phyloP scores from a whole-genome alignment of 192 early-diverging fungal genomes.

The Coemansia sp. region DNA sequence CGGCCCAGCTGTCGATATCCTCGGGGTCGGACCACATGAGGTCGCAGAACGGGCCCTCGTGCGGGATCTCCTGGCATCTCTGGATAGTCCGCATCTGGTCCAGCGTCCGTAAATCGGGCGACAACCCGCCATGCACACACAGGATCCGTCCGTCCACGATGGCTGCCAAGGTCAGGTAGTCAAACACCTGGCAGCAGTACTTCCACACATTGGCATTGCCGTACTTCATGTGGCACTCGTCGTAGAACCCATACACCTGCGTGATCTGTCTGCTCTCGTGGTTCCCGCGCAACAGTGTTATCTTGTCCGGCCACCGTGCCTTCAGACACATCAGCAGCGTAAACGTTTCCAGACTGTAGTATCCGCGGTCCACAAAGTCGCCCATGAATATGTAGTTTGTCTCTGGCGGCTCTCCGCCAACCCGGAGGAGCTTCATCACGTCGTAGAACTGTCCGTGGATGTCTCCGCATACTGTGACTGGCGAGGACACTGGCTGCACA shows the following conservation, averaged over 20 bases:
- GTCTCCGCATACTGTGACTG: conserved; percentile 98
- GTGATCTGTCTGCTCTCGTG: conserved; percentile 98
- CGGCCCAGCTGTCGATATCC: conserved; percentile 89
- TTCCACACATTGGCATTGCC: conserved; percentile 87
- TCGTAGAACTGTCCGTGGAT: conserved; percentile 99
- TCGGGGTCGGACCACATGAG: conserved; percentile 55
- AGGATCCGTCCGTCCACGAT: conserved; percentile 90
- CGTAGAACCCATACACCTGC: conserved; percentile 96
- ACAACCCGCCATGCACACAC: conserved; percentile 95
- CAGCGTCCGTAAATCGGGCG: conserved; percentile 88
- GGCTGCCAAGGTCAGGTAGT: conserved; percentile 87
- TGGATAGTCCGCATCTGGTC: conserved; percentile 96
- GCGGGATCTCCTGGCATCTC: conserved; percentile 73
- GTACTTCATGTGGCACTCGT: conserved; percentile 90
- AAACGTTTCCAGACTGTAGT: conserved; percentile 96
- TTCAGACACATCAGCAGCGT: conserved; percentile 91
- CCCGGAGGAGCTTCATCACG: conserved; percentile 91
- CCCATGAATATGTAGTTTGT: conserved; percentile 99
- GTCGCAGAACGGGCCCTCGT: conserved; percentile 55
- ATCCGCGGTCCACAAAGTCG: conserved; percentile 99
- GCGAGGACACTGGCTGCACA: conserved; percentile 93
- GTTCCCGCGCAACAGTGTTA: conserved; percentile 93
- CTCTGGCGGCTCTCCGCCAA: conserved; percentile 91
- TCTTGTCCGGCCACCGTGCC: conserved; percentile 96
- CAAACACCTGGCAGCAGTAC: conserved; percentile 95